phyloP scores from a whole-genome alignment of 805 yeast species.

The Isabelozyma pseudorhagii region DNA sequence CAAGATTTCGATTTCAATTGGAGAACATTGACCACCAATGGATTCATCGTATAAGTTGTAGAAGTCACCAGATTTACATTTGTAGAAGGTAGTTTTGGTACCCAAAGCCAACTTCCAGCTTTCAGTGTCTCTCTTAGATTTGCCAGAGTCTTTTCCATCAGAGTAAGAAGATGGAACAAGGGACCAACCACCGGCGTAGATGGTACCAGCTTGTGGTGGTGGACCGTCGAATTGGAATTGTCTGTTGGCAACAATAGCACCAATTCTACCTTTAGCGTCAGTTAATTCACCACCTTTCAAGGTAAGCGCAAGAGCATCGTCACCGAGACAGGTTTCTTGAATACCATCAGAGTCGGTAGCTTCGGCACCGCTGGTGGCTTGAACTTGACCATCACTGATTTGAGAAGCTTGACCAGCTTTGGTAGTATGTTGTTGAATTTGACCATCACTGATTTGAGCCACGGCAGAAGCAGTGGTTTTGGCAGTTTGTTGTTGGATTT shows the following conservation, averaged over 20 bases:
- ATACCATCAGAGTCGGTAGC: slow-evolving; percentile 25
- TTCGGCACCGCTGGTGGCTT: slow-evolving; percentile 25
- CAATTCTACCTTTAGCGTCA: slow-evolving; percentile 65
- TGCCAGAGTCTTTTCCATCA: slow-evolving; percentile 6
- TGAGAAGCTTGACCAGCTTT: slow-evolving; percentile 17
- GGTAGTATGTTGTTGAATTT: slow-evolving; percentile 7
- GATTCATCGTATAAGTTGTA: slow-evolving; percentile 72
- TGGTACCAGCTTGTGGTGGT: slow-evolving; percentile 75
- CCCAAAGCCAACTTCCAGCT: slow-evolving; percentile 62
- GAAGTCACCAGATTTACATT: slow-evolving; percentile 73
- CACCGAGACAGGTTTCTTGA: slow-evolving; percentile 40
- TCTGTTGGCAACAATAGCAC: slow-evolving; percentile 77
- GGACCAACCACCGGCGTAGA: slow-evolving; percentile 62
- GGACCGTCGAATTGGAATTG: slow-evolving; percentile 79
- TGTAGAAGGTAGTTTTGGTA: slow-evolving; percentile 58
- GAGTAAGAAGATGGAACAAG: slow-evolving; percentile 28
- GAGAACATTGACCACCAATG: slow-evolving; percentile 44
- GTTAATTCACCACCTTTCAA: slow-evolving; percentile 50
- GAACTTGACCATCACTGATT: slow-evolving; percentile 35
- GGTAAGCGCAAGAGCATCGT: slow-evolving; percentile 52
- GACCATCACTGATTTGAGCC: slow-evolving; percentile 48
- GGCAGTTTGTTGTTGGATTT: slow-evolving; percentile 19
- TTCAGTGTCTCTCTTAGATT: slow-evolving; percentile 5
- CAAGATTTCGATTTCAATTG: slow-evolving; percentile 14
- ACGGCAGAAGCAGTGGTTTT: slow-evolving; percentile 32